Conservation (phyloP, 495 filamentous ascomycete genomes). For the Aspergillus baeticus region DNA sequence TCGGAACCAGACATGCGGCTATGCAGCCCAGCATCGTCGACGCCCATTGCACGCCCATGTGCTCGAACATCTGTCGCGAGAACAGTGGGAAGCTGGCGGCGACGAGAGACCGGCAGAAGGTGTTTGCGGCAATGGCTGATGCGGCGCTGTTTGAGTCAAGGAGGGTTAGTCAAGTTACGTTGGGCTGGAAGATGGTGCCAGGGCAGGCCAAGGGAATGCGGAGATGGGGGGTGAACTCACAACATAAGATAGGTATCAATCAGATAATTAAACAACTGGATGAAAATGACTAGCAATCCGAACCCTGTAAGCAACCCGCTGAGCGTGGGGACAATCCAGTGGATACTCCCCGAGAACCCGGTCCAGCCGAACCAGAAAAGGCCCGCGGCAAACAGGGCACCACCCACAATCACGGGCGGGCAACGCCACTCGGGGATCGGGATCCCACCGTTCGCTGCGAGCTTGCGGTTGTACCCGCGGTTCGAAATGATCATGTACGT, state of each 20-base stretch:
- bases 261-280: slow-evolving; percentile 82
- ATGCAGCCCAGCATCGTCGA: slow-evolving; percentile 75
- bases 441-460: slow-evolving; percentile 68
- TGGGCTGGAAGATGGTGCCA: too few species aligned
- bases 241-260: slow-evolving; percentile 91
- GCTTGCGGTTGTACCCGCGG: slow-evolving; percentile 51
- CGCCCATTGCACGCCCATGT: slow-evolving; percentile 75
- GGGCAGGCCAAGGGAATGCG: too few species aligned
- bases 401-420: slow-evolving; percentile 74
- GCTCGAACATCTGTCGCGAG: slow-evolving; percentile 73
- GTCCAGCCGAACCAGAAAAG: slow-evolving; percentile 92
- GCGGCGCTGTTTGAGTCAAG: slow-evolving; percentile 56
- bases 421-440: slow-evolving; percentile 87
- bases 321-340: slow-evolving; percentile 83
- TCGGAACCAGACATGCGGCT: slow-evolving; percentile 66
- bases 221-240: slow-evolving; percentile 38
- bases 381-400: slow-evolving; percentile 68
- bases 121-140: slow-evolving; percentile 86
- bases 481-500: slow-evolving; percentile 28
- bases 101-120: slow-evolving; percentile 74
- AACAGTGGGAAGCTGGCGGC: slow-evolving; percentile 82
- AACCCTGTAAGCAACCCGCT: slow-evolving; percentile 64
- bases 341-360: slow-evolving; percentile 60
- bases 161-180: too few species aligned
- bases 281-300: slow-evolving; percentile 75